A percentile compares a stretch with the other conserved stretches of the same genome.
Conservation (phyloP, 306 rosid genomes). For the Castanea mollissima region DNA sequence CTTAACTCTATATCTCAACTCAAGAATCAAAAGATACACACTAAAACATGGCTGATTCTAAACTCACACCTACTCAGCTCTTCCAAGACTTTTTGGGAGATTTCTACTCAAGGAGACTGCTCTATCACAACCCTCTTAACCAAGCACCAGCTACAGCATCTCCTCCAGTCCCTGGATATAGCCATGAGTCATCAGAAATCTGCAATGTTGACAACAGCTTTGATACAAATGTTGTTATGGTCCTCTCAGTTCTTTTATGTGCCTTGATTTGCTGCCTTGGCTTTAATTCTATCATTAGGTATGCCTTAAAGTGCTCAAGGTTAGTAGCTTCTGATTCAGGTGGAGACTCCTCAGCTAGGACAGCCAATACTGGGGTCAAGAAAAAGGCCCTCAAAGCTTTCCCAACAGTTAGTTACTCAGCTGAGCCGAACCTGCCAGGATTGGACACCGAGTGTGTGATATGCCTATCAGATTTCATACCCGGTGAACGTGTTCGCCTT, state of each 20-base stretch:
- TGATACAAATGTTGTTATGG: constrained; percentile 88
- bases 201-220: constrained; percentile 50
- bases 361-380: constrained; percentile 58
- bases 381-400: constrained; percentile 77
- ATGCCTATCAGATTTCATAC: constrained; percentile 63
- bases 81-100: constrained; percentile 32
- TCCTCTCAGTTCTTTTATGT: constrained; percentile 80
- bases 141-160: constrained; percentile 28
- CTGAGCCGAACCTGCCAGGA: constrained; percentile 47
- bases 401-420: constrained; percentile 48
- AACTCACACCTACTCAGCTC: constrained; percentile 31
- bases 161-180: constrained; percentile 30
- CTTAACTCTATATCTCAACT: constrained; percentile 9
- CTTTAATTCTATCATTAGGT: constrained; percentile 74
- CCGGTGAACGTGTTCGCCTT: constrained; percentile 61
- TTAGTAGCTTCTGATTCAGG: constrained; percentile 34
- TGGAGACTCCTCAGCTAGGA: constrained; percentile 3
- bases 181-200: constrained; percentile 20
- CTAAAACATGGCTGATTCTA: constrained; percentile 42
- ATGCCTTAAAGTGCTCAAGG: constrained; percentile 66
- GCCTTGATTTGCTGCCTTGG: constrained; percentile 88
- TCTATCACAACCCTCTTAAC: constrained; percentile 43
- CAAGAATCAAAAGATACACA: background rate
- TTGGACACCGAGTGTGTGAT: constrained; percentile 73
- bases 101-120: constrained; percentile 64